phyloP scores from a whole-genome alignment of 768 basidiomycete species.

The Leccinum rimulosum region DNA sequence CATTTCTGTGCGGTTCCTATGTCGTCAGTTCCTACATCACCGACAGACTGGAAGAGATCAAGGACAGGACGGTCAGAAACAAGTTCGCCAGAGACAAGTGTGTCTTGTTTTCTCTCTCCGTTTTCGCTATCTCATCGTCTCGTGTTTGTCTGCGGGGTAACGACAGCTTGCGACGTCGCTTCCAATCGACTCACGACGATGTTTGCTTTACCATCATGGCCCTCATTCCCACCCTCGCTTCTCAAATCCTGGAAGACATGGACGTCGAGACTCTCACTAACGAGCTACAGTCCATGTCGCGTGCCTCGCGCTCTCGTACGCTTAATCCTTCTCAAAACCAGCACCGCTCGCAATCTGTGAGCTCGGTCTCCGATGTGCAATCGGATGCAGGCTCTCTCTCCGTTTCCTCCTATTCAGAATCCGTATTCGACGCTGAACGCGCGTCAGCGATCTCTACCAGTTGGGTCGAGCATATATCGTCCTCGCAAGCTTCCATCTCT shows the following conservation, averaged over 20 bases:
- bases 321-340: conserved; percentile 8
- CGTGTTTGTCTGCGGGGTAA: not conserved
- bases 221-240: conserved; percentile 61
- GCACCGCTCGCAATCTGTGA: conserved; percentile 31
- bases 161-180: conserved; percentile 65
- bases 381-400: conserved; percentile 46
- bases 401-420: conserved; percentile 38
- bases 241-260: conserved; percentile 67
- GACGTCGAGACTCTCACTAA: conserved; percentile 71
- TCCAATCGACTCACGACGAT: conserved; percentile 75
- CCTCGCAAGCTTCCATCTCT: conserved; percentile 6
- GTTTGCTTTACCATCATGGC: conserved; percentile 73
- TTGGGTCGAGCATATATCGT: conserved; percentile 45
- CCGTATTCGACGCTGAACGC: conserved; percentile 38
- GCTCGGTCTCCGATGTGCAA: conserved; percentile 39
- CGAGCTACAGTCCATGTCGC: conserved; percentile 49
- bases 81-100: conserved; percentile 60
- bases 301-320: conserved; percentile 26
- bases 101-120: conserved; percentile 3
- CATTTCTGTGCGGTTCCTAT: conserved; percentile 61
- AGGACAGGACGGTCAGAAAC: conserved; percentile 59
- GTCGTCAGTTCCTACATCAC: conserved; percentile 57
- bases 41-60: conserved; percentile 63
- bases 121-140: conserved; percentile 1
- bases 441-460: conserved; percentile 36